These are phyloP conservation scores for Leptosphaerulina australis DNA, from an alignment of 2,329 filamentous ascomycete genomes.

Conservation along the genomic window DNA sequence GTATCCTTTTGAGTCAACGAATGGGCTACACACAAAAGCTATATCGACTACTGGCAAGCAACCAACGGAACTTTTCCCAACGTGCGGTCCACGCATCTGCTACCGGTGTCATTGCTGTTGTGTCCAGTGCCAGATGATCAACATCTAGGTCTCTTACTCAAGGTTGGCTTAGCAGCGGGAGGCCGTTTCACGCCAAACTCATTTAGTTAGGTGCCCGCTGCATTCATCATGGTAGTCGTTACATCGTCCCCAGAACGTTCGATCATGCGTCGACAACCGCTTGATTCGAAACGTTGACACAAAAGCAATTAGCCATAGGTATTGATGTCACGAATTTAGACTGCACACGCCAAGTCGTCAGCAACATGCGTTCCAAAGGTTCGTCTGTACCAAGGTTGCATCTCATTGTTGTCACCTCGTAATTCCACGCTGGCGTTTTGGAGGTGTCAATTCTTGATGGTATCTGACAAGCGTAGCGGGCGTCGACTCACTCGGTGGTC, in stretches of 20 bases:
- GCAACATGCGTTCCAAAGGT: too few species aligned
- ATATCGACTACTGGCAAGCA: neutral
- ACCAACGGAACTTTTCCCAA: neutral
- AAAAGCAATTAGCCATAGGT: constrained; percentile 3
- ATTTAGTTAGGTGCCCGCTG: constrained; percentile 2
- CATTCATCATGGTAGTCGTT: constrained; percentile 4
- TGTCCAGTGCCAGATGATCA: neutral
- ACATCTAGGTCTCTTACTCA: neutral
- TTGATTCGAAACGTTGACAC: constrained; percentile 3
- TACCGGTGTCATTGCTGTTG: neutral
- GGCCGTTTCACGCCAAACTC: constrained; percentile 7
- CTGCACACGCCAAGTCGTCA: neutral
- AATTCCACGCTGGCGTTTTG: too few species aligned
- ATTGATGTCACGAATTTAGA: neutral
- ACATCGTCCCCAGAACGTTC: neutral
- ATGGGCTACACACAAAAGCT: neutral
- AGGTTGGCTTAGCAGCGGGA: neutral
- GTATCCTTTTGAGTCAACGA: neutral
- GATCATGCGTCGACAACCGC: constrained; percentile 1
- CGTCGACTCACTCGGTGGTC: neutral
- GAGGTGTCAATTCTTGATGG: neutral
- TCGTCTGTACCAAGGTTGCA: neutral
- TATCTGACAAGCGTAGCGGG: neutral
- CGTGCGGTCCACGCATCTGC: neutral
- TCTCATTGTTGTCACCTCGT: too few species aligned